Percentiles rank a stretch among this genome's conserved stretches.
These are phyloP conservation scores for Edaphochlamys debaryana DNA, from an alignment of 139 green algal species.

Conservation along the genomic window DNA sequence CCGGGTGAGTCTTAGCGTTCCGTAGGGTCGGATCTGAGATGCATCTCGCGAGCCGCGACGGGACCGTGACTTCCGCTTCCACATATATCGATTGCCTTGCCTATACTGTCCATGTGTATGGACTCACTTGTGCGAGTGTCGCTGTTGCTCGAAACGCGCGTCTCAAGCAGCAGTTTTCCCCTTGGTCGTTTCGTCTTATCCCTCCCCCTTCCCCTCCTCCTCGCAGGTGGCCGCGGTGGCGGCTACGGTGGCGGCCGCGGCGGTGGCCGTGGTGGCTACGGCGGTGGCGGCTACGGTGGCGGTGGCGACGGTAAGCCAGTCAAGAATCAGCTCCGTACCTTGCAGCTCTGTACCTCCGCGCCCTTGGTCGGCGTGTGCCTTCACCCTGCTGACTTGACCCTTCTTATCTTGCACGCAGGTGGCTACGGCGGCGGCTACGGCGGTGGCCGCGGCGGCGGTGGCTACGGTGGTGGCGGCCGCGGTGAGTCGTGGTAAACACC, in stretches of 20 bases:
- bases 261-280: slow-evolving; percentile 4
- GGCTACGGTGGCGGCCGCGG: slow-evolving; percentile 15
- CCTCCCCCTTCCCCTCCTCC: background rate
- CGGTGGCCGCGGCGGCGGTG: background rate
- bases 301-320: slow-evolving; percentile 19
- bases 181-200: background rate
- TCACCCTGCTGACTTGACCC: background rate
- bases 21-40: background rate
- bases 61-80: background rate
- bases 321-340: background rate
- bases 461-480: background rate
- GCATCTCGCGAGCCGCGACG: background rate
- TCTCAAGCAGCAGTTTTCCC: background rate
- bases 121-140: background rate
- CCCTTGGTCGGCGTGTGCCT: background rate
- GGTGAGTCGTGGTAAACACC: background rate
- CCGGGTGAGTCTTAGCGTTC: background rate
- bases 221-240: background rate
- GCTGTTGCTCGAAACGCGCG: background rate
- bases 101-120: background rate
- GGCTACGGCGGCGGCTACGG: background rate
- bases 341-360: background rate
- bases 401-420: background rate
- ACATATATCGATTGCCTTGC: background rate
- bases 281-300: background rate